Conservation (phyloP, 192 early-diverging fungal species). For the Coemansia sp. region DNA sequence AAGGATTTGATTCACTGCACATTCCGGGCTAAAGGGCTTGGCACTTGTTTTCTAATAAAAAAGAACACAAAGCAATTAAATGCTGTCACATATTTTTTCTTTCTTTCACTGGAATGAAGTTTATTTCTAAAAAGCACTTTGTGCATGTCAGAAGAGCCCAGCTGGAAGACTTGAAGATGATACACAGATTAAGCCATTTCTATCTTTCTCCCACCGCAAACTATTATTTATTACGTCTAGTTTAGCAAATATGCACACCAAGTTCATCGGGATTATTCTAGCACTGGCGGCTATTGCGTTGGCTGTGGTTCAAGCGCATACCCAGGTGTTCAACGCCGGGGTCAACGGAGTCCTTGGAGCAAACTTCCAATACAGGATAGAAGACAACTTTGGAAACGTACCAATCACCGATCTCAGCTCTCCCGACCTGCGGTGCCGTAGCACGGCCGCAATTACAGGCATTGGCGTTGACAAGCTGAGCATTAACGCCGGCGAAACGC, state of each 20-base stretch:
- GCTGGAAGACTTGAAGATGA: neutral
- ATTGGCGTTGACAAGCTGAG: neutral
- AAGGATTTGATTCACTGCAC: too few relatives aligned
- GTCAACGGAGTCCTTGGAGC: constrained; percentile 5
- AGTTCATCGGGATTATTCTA: neutral
- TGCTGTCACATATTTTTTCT: too few relatives aligned
- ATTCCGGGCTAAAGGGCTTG: too few relatives aligned
- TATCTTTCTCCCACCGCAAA: too few relatives aligned
- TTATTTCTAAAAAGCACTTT: too few relatives aligned
- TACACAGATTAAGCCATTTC: neutral
- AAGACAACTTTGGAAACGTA: neutral
- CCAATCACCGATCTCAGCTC: constrained; percentile 14
- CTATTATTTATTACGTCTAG: neutral
- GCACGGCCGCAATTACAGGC: neutral
- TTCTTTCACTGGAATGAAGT: too few relatives aligned
- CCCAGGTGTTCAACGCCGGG: constrained; percentile 13
- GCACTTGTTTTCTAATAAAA: too few relatives aligned
- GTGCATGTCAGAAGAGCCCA: neutral
- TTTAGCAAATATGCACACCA: neutral
- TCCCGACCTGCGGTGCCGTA: constrained; percentile 21
- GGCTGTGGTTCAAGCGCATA: constrained; percentile 9
- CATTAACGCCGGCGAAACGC: constrained; percentile 10
- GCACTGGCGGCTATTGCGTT: neutral
- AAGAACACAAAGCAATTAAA: too few relatives aligned
- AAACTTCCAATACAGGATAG: neutral